Evolutionary conservation across 2,329 filamentous ascomycete genomes (phyloP), one percentile per base, ranked within the genome.

Genomic region (Penicillium sp.): DNA sequence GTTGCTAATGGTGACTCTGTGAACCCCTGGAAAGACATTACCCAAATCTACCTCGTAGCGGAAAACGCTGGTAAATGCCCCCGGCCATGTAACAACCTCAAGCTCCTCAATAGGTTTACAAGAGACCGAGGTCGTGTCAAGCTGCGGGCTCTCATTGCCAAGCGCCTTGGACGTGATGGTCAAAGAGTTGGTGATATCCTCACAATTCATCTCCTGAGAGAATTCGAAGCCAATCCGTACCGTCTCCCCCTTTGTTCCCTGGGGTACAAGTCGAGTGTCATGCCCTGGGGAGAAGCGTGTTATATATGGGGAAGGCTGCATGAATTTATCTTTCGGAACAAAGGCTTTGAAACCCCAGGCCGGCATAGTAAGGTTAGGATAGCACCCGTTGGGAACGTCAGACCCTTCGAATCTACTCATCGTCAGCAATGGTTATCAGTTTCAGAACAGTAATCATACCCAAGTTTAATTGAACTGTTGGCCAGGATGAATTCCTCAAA

Each of bases 281-380:
- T 90, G 88, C 4, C 87, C 86, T 1, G 88, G 88, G 1, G 76
- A 70, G 67, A 89, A 86, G 33, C 80, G 80, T 19, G 86, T 89
- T 65, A 89, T 81, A 72, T 85, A 83, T 0, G 87, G 86, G 2
- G 78, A 75, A 8, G 86, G 84, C 7, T 71, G 70, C 17, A 81
- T 74, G 74, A 83, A 89, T 22, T 74, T 74, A 1, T 76, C 75
- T 17, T 78, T 76, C 0, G 84, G 85, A 1, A 89, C 86, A 66
- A 86, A 87, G 12, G 85, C 85, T 42, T 84, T 86, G 69, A 82
- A 89, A 0, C 82, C 75, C 6, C 80, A 49, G 3, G 45, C 45
- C 15, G 45, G 45, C 13, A 49, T 19, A 49, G 45, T 74, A 79
- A 89, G 76, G 30, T 73, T 79, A 35, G 78, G 73, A 5, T 87